phyloP scores from a whole-genome alignment of 2,329 filamentous ascomycete species.

The Cryphonectria carpinicola region DNA sequence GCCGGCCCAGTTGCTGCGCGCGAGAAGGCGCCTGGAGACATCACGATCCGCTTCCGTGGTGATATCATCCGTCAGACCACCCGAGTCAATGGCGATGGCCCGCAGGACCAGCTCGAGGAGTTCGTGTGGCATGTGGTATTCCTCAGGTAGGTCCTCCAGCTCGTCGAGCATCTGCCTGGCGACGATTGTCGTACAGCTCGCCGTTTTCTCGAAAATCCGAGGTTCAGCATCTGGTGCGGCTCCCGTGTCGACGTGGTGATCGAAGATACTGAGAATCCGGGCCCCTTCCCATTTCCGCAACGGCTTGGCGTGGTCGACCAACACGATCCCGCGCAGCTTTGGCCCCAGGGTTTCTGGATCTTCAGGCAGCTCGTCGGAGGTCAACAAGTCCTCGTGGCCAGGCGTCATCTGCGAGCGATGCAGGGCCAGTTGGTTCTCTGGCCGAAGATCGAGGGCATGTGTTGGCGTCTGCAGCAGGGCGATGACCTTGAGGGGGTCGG shows the following conservation, averaged over 20 bases:
- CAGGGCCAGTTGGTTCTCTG: conserved; percentile 51
- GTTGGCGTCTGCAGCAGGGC: conserved; percentile 50
- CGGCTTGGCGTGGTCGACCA: conserved; percentile 49
- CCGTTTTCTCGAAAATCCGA: conserved; percentile 47
- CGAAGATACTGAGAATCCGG: conserved; percentile 49
- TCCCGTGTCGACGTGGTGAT: conserved; percentile 49
- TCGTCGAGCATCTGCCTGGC: conserved; percentile 52
- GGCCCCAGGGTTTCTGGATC: conserved; percentile 47
- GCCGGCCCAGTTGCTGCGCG: conserved; percentile 47
- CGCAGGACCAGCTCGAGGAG: conserved; percentile 51
- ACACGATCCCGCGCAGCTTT: conserved; percentile 48
- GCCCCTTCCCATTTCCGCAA: conserved; percentile 48
- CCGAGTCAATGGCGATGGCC: conserved; percentile 51
- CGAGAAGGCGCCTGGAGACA: conserved; percentile 43
- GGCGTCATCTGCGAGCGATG: conserved; percentile 49
- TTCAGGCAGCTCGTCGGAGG: conserved; percentile 51
- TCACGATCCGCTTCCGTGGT: conserved; percentile 44
- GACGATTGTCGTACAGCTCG: conserved; percentile 50
- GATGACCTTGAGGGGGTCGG: conserved; percentile 48
- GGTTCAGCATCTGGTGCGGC: conserved; percentile 46
- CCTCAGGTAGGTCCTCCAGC: conserved; percentile 45
- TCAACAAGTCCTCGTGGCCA: conserved; percentile 50
- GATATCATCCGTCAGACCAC: conserved; percentile 41
- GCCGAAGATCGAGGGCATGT: conserved; percentile 50
- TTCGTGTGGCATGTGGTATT: conserved; percentile 53